Conservation (phyloP, 495 filamentous ascomycete genomes). For the Cercophora samala region DNA sequence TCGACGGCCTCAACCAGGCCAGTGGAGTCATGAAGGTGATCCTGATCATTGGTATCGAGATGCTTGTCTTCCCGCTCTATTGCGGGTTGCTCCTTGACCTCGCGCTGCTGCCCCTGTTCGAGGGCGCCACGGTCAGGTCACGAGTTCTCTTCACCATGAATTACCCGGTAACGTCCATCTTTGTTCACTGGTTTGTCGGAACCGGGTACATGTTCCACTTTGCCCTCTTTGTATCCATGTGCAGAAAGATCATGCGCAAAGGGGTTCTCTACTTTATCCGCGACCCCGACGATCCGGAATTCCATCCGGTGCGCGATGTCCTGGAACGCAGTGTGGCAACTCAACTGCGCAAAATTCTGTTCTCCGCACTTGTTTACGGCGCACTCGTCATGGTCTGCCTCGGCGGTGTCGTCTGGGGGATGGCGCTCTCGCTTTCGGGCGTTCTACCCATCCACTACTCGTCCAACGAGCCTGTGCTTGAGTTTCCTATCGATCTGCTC, state of each 20-base stretch:
- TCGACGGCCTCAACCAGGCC: constrained; percentile 85
- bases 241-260: constrained; percentile 89
- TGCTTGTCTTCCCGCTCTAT: constrained; percentile 95
- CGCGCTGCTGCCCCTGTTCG: constrained; percentile 85
- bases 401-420: constrained; percentile 92
- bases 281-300: constrained; percentile 96
- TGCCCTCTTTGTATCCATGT: constrained; percentile 98
- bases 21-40: constrained; percentile 98
- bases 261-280: constrained; percentile 98
- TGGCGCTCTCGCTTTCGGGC: constrained; percentile 59
- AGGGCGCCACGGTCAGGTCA: constrained; percentile 67
- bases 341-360: constrained; percentile 93
- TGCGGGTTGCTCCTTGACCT: constrained; percentile 88
- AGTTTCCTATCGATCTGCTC: constrained; percentile 90
- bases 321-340: constrained; percentile 89
- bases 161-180: constrained; percentile 81
- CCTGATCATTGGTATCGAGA: constrained; percentile 97
- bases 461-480: constrained; percentile 82
- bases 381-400: constrained; percentile 89
- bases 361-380: constrained; percentile 93
- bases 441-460: constrained; percentile 91
- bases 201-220: constrained; percentile 99
- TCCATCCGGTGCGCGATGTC: constrained; percentile 96
- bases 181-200: constrained; percentile 98
- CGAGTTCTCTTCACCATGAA: constrained; percentile 70